Evolutionary conservation across 352 stramenopile species (phyloP), one percentile per base, ranked within the genome.

Genomic region (Phytophthora quininea): DNA sequence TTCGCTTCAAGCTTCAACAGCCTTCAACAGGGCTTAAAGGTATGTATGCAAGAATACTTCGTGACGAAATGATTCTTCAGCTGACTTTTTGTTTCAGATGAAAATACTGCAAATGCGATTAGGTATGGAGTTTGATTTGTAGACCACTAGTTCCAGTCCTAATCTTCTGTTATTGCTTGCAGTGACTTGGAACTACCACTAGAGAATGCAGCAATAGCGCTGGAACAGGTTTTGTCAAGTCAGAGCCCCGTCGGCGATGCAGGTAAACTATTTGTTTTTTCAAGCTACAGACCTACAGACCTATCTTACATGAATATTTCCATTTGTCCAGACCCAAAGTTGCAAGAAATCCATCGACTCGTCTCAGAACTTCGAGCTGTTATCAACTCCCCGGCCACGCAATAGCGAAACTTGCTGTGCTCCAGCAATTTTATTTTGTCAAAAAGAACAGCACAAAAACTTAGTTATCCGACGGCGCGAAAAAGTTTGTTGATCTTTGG

Each of bases 321-420:
- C 7, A 29, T 0, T 49, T 29, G 14, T 11, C n/a, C 33, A 76
- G 67, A 65, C 14, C 45, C 69, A 27, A 73, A 87, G 40, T 53
- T 87, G 15, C 53, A 77, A 27, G 71, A 81, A 30, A 82, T 89
- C 40, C 63, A 77, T 24, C 54, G 69, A 6, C 72, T 87, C 47
- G 71, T 89, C 35, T 51, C 51, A 14, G 57, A 73, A 29, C 45
- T 83, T 8, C 59, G 58, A 24, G 61, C 52, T 55, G 71, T 76
- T 30, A 72, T 88, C 64, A 50, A 45, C 58, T 60, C 38, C n/a
- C 43, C 51, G 33, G n/a, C 14, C 3, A 3, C 38, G 7, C 1
- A 43, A 43, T 43, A 43, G 37, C 37, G 12, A 10, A 14, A 46
- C 9, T 24, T 24, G 19, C 14, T 14, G 19, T 46, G 9, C 4